Evolutionary conservation across 176 grass and related monocot species (phyloP).

Genomic region (Lolium rigidum): DNA sequence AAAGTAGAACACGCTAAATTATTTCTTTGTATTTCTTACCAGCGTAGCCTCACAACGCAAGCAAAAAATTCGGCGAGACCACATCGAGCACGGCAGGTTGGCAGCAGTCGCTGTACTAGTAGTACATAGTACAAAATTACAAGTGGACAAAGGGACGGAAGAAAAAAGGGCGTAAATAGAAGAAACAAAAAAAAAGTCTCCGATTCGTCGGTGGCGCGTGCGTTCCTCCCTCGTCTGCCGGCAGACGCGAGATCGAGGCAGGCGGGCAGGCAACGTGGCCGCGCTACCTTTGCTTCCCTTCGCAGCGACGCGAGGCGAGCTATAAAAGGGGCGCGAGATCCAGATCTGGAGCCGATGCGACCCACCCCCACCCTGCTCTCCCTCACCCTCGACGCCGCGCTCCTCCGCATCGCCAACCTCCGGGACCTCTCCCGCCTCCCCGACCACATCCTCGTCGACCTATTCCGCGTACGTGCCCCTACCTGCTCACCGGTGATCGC

Average conservation of each 20-base stretch:
- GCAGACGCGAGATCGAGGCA: constrained; percentile 40
- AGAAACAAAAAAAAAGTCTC: background rate
- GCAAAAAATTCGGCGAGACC: too few relatives aligned
- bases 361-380: constrained; percentile 73
- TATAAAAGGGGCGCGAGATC: constrained; percentile 45
- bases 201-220: constrained; percentile 5
- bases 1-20: too few relatives aligned
- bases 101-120: too few relatives aligned
- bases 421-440: constrained; percentile 76
- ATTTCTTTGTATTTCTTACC: too few relatives aligned
- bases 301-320: background rate
- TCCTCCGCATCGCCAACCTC: constrained; percentile 69
- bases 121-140: background rate
- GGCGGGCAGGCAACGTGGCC: constrained; percentile 35
- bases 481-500: too few relatives aligned
- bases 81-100: too few relatives aligned
- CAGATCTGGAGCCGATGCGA: constrained; percentile 73
- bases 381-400: constrained; percentile 81
- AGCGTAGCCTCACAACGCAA: too few relatives aligned
- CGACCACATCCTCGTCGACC: constrained; percentile 86
- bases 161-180: background rate
- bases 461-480: constrained; percentile 63
- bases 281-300: constrained; percentile 31
- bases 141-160: constrained; percentile 3
- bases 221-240: background rate